These are phyloP conservation scores for Colletotrichum camelliae DNA, from an alignment of 2,329 filamentous ascomycete genomes.

Conservation along the genomic window DNA sequence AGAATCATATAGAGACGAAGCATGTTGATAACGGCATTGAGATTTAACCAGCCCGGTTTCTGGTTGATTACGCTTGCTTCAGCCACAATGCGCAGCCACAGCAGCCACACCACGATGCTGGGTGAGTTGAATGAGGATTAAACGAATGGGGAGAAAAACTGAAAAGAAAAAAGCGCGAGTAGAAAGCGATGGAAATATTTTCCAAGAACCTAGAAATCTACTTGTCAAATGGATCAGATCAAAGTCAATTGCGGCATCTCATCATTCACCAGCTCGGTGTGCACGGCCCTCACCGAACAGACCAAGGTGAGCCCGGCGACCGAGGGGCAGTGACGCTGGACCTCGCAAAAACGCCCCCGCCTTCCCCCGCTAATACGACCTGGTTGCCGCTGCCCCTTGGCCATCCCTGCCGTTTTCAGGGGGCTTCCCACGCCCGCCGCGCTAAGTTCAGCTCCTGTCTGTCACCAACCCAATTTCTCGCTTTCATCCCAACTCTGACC, in stretches of 20 bases:
- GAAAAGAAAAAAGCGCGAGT: too few species aligned
- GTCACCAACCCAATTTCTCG: neutral
- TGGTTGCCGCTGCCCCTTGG: neutral
- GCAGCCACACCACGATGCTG: neutral
- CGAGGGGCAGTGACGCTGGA: neutral
- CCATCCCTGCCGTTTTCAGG: constrained; percentile 11
- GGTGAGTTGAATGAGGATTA: too few species aligned
- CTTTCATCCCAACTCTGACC: constrained; percentile 6
- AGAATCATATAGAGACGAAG: neutral
- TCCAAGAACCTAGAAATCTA: too few species aligned
- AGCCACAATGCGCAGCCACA: neutral
- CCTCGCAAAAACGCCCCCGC: neutral
- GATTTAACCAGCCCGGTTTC: neutral
- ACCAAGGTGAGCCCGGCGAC: neutral
- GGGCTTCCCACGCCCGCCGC: neutral
- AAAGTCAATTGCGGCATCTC: neutral
- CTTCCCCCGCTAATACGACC: constrained; percentile 2
- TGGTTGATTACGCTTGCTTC: neutral
- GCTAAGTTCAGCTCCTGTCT: constrained; percentile 10
- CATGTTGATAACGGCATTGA: neutral
- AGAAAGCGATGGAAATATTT: too few species aligned
- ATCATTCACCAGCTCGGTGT: neutral
- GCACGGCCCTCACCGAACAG: neutral
- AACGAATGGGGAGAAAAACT: too few species aligned
- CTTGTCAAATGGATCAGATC: neutral